phyloP scores from a whole-genome alignment of 2,329 filamentous ascomycete genomes.

The Nigrospora sphaerica region DNA sequence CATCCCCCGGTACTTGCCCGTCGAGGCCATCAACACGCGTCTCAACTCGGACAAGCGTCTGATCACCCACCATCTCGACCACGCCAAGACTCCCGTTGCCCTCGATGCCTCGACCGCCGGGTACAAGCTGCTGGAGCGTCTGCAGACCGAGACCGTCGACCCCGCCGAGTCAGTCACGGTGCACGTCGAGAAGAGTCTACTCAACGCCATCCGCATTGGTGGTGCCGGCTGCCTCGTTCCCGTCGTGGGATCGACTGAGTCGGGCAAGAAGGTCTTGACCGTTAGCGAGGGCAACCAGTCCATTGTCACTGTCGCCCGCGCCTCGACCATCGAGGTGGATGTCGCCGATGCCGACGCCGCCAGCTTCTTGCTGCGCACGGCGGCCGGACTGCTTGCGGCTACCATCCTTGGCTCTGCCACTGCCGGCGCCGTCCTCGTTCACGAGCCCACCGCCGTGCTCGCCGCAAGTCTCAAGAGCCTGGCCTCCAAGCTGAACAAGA shows the following conservation, averaged over 20 bases:
- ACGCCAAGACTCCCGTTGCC: background rate
- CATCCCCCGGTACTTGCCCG: background rate
- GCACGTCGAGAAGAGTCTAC: background rate
- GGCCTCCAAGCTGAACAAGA: background rate
- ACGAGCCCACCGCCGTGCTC: background rate
- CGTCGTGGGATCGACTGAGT: background rate
- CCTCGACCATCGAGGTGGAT: background rate
- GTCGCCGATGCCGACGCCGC: background rate
- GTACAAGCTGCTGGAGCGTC: background rate
- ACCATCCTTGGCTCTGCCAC: background rate
- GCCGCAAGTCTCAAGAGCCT: background rate
- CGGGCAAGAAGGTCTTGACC: background rate
- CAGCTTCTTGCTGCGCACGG: background rate
- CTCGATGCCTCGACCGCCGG: background rate
- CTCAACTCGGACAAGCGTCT: constrained; percentile 7
- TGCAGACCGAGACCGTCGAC: background rate
- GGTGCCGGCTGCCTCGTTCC: background rate
- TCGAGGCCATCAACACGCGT: constrained; percentile 5
- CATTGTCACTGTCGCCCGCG: background rate
- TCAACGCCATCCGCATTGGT: background rate
- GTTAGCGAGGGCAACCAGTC: background rate
- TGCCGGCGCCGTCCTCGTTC: background rate
- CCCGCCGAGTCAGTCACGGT: background rate
- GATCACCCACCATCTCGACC: background rate
- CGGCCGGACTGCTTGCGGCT: background rate